These are phyloP conservation scores for Apiotrichum veenhuisii DNA, from an alignment of 1,284 basidiomycete genomes.

Conservation along the genomic window DNA sequence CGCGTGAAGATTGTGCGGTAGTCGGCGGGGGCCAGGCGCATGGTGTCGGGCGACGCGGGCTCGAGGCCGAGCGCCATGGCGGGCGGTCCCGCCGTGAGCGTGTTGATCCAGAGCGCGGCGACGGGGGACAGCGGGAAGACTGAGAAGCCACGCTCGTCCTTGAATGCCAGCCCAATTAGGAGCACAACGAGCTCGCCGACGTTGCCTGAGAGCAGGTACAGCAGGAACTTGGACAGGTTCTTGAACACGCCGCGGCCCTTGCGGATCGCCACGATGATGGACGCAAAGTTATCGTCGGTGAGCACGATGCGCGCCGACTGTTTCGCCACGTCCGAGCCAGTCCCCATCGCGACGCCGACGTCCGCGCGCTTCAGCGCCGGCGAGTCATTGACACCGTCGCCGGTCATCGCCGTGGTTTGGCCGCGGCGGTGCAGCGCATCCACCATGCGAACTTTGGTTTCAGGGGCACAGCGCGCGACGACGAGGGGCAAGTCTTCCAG, in stretches of 20 bases:
- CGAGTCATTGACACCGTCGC: slow-evolving; percentile 60
- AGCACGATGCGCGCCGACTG: slow-evolving; percentile 61
- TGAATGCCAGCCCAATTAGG: slow-evolving; percentile 65
- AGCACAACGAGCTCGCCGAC: slow-evolving; percentile 61
- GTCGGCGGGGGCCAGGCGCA: slow-evolving; percentile 57
- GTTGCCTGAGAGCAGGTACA: slow-evolving; percentile 58
- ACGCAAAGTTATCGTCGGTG: slow-evolving; percentile 69
- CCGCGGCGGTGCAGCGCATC: slow-evolving; percentile 57
- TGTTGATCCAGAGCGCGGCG: slow-evolving; percentile 61
- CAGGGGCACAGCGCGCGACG: slow-evolving; percentile 58
- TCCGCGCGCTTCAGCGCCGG: slow-evolving; percentile 59
- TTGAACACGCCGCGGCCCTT: slow-evolving; percentile 60
- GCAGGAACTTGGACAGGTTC: slow-evolving; percentile 51
- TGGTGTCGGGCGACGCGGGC: slow-evolving; percentile 57
- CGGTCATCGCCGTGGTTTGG: slow-evolving; percentile 51
- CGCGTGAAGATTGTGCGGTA: slow-evolving; percentile 57
- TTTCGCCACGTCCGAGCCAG: slow-evolving; percentile 64
- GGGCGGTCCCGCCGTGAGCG: slow-evolving; percentile 56
- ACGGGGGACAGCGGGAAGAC: slow-evolving; percentile 70
- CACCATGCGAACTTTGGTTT: slow-evolving; percentile 59
- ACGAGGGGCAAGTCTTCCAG: slow-evolving; percentile 58
- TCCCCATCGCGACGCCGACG: slow-evolving; percentile 68
- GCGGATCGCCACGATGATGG: slow-evolving; percentile 62
- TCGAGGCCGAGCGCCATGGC: slow-evolving; percentile 63
- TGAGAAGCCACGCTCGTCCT: slow-evolving; percentile 56